These are phyloP conservation scores for Coemansia sp. DNA, from an alignment of 192 early-diverging fungal genomes.

Conservation along the genomic window DNA sequence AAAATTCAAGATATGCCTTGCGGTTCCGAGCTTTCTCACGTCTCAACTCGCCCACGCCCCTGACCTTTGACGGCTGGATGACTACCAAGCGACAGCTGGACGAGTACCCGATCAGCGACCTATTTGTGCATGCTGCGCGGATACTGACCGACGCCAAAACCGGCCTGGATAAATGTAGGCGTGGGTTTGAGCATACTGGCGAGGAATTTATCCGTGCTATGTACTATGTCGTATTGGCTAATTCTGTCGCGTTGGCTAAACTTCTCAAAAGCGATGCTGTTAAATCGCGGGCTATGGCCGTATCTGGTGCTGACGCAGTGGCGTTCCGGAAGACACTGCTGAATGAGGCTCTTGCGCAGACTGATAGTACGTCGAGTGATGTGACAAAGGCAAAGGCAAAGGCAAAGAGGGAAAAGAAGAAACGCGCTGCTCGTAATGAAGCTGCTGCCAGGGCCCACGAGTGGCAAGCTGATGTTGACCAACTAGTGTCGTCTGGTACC, in stretches of 20 bases:
- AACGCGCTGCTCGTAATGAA: constrained; percentile 16
- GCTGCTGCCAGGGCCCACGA: constrained; percentile 8
- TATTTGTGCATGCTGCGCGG: constrained; percentile 27
- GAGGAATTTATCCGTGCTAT: background rate
- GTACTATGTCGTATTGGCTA: constrained; percentile 29
- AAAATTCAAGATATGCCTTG: constrained; percentile 29
- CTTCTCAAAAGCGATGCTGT: constrained; percentile 3
- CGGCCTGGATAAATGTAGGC: constrained; percentile 4
- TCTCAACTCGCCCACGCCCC: constrained; percentile 42
- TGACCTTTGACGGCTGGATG: constrained; percentile 35
- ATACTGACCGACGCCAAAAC: constrained; percentile 18
- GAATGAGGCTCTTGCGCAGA: background rate
- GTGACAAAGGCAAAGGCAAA: constrained; percentile 9
- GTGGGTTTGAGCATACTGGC: background rate
- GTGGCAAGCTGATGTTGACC: constrained; percentile 22
- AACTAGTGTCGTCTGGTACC: background rate
- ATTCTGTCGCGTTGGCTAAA: constrained; percentile 27
- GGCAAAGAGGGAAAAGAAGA: constrained; percentile 24
- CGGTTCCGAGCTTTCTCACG: constrained; percentile 39
- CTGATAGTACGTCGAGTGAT: background rate
- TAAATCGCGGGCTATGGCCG: constrained; percentile 5
- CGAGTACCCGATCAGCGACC: constrained; percentile 22
- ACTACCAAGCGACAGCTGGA: constrained; percentile 36
- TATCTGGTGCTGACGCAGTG: constrained; percentile 23
- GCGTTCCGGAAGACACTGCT: constrained; percentile 4